phyloP scores from a whole-genome alignment of 768 basidiomycete genomes.

The Hypsizygus marmoreus region DNA sequence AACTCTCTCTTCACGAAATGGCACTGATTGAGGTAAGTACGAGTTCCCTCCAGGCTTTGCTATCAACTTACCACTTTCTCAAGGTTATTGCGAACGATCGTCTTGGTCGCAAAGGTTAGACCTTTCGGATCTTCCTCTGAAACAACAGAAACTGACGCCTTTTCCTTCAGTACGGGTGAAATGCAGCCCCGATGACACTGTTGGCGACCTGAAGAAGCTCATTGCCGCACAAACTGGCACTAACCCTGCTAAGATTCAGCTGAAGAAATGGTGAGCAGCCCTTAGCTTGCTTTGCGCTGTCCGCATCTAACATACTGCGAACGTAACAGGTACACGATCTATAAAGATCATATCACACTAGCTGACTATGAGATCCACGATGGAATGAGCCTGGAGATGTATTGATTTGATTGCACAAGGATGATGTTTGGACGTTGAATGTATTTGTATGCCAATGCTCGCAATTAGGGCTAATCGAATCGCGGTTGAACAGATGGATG shows the following conservation, averaged over 20 bases:
- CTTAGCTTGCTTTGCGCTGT: background rate
- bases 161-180: slow-evolving; percentile 80
- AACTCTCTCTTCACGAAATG: slow-evolving; percentile 11
- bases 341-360: slow-evolving; percentile 95
- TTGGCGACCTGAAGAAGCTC: slow-evolving; percentile 95
- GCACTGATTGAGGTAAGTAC: slow-evolving; percentile 47
- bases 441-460: background rate
- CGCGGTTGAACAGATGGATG: no score
- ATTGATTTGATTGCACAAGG: slow-evolving; percentile 42
- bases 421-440: slow-evolving; percentile 1
- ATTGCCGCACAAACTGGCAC: slow-evolving; percentile 97
- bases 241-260: slow-evolving; percentile 76
- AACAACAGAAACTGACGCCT: slow-evolving; percentile 1
- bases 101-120: slow-evolving; percentile 85
- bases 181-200: slow-evolving; percentile 93
- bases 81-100: slow-evolving; percentile 96
- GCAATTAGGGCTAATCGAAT: no score
- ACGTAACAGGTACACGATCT: slow-evolving; percentile 79
- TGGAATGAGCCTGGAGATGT: slow-evolving; percentile 94
- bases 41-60: background rate
- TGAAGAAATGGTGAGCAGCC: slow-evolving; percentile 90
- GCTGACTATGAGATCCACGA: slow-evolving; percentile 92
- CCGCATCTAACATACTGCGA: background rate
- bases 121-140: background rate
- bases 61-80: slow-evolving; percentile 7